A percentile compares a stretch with the other conserved stretches of the same genome.
phyloP scores from a whole-genome alignment of 2,329 filamentous ascomycete genomes.

The Diaporthe ilicicola region DNA sequence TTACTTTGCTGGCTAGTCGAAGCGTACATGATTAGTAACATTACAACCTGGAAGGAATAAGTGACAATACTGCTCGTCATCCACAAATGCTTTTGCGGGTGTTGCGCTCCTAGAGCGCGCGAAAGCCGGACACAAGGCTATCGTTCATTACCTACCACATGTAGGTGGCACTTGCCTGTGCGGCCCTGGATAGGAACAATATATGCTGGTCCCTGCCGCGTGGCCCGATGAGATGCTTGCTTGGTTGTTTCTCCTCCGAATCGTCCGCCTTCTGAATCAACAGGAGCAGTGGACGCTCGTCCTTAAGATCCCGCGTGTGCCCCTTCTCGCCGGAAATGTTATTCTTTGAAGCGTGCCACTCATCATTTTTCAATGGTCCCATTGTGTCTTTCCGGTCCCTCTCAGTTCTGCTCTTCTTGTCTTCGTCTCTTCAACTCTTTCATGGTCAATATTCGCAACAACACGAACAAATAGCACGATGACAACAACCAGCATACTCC shows the following conservation, averaged over 20 bases:
- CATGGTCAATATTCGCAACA: neutral
- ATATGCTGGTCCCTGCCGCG: neutral
- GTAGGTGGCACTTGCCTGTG: neutral
- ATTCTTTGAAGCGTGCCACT: neutral
- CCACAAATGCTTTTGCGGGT: neutral
- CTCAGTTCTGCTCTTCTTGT: neutral
- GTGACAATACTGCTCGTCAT: neutral
- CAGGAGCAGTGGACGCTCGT: neutral
- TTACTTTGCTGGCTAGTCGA: neutral
- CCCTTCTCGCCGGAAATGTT: neutral
- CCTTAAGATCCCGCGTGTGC: neutral
- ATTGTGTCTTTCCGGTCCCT: neutral
- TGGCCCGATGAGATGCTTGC: neutral
- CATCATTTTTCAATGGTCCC: neutral
- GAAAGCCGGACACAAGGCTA: neutral
- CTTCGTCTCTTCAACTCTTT: neutral
- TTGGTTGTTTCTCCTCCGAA: neutral
- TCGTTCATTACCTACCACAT: neutral
- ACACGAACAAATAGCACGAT: neutral
- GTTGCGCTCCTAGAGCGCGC: neutral
- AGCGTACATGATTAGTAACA: neutral
- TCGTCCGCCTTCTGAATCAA: neutral
- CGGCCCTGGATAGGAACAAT: neutral
- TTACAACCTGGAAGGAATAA: accelerated
- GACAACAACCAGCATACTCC: neutral